Evolutionary conservation across 2,329 filamentous ascomycete genomes (phyloP).

Genomic region (Aphanoascus verrucosus): DNA sequence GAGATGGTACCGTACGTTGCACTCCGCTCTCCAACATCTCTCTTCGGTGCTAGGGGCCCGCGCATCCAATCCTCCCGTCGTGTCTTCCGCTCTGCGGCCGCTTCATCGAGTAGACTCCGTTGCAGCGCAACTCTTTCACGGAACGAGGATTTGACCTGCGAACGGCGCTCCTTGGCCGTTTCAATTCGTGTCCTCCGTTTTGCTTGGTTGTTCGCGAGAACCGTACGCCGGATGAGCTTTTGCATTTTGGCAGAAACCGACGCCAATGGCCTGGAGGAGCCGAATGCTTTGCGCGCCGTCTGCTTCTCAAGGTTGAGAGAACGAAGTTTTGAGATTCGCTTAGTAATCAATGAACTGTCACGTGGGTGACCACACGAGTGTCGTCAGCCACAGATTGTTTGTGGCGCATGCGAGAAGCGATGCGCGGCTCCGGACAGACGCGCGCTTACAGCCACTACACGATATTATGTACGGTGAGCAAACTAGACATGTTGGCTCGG

Average conservation of each 20-base stretch:
- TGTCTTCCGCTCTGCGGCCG: conserved; percentile 43
- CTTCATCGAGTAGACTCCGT: conserved; percentile 26
- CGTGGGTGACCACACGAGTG: neutral
- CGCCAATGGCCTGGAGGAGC: neutral
- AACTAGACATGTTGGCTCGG: no score
- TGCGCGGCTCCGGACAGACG: no score
- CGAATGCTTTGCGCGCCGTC: neutral
- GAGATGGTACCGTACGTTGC: conserved; percentile 50
- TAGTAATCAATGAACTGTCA: neutral
- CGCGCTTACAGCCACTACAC: no score
- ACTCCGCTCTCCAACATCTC: conserved; percentile 52
- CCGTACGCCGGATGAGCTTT: conserved; percentile 56
- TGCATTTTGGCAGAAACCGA: conserved; percentile 44
- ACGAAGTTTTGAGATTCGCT: conserved; percentile 4
- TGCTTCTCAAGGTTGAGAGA: neutral
- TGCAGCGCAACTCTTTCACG: conserved; percentile 25
- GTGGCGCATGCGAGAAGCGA: neutral
- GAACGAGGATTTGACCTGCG: conserved; percentile 24
- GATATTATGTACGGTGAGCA: no score
- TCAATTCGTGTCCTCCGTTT: conserved; percentile 37
- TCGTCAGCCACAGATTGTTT: neutral
- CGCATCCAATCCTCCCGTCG: conserved; percentile 67
- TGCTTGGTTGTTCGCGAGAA: conserved; percentile 56
- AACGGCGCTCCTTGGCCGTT: conserved; percentile 32
- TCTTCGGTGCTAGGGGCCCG: conserved; percentile 66